These are phyloP conservation scores for Scolecobasidium constrictum DNA, from an alignment of 2,329 filamentous ascomycete species.

Conservation along the genomic window DNA sequence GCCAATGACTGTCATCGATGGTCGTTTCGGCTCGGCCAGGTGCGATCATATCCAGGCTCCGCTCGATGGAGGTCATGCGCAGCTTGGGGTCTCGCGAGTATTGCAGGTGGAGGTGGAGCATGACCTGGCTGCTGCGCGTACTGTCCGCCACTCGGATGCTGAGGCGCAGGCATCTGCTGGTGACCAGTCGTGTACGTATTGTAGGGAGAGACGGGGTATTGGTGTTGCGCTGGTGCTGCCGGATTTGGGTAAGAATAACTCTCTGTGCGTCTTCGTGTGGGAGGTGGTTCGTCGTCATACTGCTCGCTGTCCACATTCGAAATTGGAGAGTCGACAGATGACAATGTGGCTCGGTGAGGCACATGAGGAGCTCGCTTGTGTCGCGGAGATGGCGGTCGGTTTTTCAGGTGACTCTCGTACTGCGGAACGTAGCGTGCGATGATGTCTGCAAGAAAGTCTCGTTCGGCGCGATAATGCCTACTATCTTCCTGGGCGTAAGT, in stretches of 20 bases:
- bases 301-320: background rate
- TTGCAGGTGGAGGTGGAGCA: background rate
- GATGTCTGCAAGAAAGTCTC: constrained; percentile 19
- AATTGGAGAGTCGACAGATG: background rate
- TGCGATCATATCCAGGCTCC: background rate
- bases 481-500: constrained; percentile 57
- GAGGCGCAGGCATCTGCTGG: background rate
- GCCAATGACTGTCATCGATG: too few species aligned
- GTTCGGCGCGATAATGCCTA: constrained; percentile 63
- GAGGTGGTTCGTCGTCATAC: constrained; percentile 3
- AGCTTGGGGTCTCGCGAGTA: background rate
- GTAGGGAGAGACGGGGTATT: background rate
- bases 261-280: constrained; percentile 9
- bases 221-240: background rate
- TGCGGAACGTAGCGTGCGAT: constrained; percentile 5
- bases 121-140: background rate
- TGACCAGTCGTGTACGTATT: background rate
- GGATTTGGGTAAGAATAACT: background rate
- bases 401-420: constrained; percentile 2
- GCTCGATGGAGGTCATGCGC: background rate
- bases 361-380: background rate
- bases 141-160: background rate
- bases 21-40: too few species aligned
- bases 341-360: background rate
- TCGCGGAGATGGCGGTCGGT: constrained; percentile 3